These are phyloP conservation scores for Aristolochia fimbriata DNA, from an alignment of 164 flowering plant species.

Conservation along the genomic window DNA sequence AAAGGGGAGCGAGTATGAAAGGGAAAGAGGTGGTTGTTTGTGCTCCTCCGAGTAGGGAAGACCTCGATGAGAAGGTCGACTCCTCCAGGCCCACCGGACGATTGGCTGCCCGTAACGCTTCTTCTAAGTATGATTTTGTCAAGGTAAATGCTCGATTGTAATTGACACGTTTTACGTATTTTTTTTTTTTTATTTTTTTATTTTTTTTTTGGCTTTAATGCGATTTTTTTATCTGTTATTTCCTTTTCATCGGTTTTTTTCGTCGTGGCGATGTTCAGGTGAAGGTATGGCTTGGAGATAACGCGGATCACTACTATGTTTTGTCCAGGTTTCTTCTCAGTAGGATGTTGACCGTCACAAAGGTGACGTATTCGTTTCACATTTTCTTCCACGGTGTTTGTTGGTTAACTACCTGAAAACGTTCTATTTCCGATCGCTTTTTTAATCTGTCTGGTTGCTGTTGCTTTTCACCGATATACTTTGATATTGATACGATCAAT, in stretches of 20 bases:
- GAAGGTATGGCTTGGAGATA: constrained; percentile 91
- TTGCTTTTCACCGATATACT: background rate
- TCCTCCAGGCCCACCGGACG: constrained; percentile 20
- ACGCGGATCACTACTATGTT: constrained; percentile 96
- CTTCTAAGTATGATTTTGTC: constrained; percentile 97
- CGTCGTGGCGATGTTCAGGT: constrained; percentile 37
- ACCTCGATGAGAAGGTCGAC: constrained; percentile 7
- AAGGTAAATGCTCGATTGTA: constrained; percentile 38
- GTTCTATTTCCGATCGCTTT: too few relatives aligned
- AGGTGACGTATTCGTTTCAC: constrained; percentile 27
- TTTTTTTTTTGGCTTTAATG: background rate
- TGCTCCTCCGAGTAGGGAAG: constrained; percentile 2
- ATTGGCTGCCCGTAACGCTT: constrained; percentile 57
- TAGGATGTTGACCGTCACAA: constrained; percentile 94
- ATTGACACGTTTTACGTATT: too few relatives aligned
- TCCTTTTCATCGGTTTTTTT: background rate
- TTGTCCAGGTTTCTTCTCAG: constrained; percentile 89
- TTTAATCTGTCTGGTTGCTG: background rate
- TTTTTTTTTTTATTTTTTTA: constrained; percentile 7
- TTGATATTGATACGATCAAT: too few relatives aligned
- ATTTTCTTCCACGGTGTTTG: background rate
- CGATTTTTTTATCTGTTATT: background rate
- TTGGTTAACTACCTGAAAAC: too few relatives aligned
- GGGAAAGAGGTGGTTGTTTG: constrained; percentile 23
- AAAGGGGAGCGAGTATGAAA: constrained; percentile 21